Evolutionary conservation across 2,329 filamentous ascomycete species (phyloP), one percentile per base, ranked within the genome.

Genomic region (Aspergillus japonicus): DNA sequence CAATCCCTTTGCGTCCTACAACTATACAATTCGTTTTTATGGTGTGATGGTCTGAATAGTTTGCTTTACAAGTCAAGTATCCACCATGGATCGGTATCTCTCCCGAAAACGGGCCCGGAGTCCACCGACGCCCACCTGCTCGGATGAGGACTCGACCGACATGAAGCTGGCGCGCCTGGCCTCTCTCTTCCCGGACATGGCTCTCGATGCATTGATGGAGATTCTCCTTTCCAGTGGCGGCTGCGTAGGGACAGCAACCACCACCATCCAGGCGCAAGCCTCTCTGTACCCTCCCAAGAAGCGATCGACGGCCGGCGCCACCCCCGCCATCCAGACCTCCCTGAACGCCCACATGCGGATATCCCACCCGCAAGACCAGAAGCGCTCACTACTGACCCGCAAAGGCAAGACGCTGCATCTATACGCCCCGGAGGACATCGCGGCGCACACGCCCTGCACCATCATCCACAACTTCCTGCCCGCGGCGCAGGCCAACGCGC

Each of bases 381-480:
- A 55, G 42, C 48, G 66, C n/a, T 54, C 59, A n/a, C 58, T 90
- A n/a, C 58, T 90, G 61, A 87, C 89, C 0, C 89, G 85, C 68
- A 96, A 89, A 71, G 94, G 93, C 12, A 86, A 87, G 66, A 97
- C 94, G 0, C 77, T 98, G 2, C 90, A 94, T 71, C 81, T 98
- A 0, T 98, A 90, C 74, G 87, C 90, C 47, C 90, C 93, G 0
- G 81, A 86, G 44, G 92, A 96, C 67, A 86, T 98, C 50, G 89
- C 91, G 52, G 82, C 85, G 24, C 85, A 96, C 70, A 96, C 94
- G 0, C 92, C 95, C 1, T 97, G 93, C 76, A 93, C 91, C 11
- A 90, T 98, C 65, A 87, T 97, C 57, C 92, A 96, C 75, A 95
- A 96, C 69, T 97, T 98, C 67, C 81, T 99, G 0, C 87, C 91